Evolutionary conservation across 2,329 filamentous ascomycete genomes (phyloP), one percentile per base, ranked within the genome.

Genomic region (Fusarium sp.): DNA sequence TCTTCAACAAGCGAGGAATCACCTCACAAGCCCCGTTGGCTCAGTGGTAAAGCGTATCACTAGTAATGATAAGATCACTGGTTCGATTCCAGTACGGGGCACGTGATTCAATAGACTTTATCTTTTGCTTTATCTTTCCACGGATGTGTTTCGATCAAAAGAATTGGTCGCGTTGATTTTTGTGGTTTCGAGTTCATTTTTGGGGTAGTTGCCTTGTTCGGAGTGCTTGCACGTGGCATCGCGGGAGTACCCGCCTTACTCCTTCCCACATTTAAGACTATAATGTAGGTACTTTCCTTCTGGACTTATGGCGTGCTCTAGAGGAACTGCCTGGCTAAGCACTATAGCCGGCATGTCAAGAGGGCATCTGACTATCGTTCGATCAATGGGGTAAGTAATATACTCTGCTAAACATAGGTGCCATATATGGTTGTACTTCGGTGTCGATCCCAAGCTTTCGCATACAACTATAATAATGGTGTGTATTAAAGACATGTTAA

Each of bases 31-130:
- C 69, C 69, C 65, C 69, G 69, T 72, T 72, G 69, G 69, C 69
- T 71, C 45, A 71, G 69, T 71, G 69, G 69, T 72, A 71, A 66
- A 71, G 69, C 69, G 69, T 69, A 71, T 71, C 68, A 71, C 69
- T 71, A 71, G 69, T 70, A 70, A 69, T 69, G 66, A 69, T 66
- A 69, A 69, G 65, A 69, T 69, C 66, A 69, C 57, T 69, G 66
- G 66, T 69, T 69, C 67, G 67, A 69, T 69, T 69, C 67, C 67
- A 69, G 57, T 69, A 69, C 65, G 67, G 62, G 67, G 67, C 67
- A 69, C 13, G 49, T 67, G 45, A 47, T 67, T 51, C 10, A 19
- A 1, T 19, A 0, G 0, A 14, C 0, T 0, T 6, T 9, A 24
- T 13, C 19, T 62, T 55, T 63, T 57, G 17, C n/a, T 24, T 11